Conservation (phyloP, 208 protist species). For the Trypanosoma rangeli region DNA sequence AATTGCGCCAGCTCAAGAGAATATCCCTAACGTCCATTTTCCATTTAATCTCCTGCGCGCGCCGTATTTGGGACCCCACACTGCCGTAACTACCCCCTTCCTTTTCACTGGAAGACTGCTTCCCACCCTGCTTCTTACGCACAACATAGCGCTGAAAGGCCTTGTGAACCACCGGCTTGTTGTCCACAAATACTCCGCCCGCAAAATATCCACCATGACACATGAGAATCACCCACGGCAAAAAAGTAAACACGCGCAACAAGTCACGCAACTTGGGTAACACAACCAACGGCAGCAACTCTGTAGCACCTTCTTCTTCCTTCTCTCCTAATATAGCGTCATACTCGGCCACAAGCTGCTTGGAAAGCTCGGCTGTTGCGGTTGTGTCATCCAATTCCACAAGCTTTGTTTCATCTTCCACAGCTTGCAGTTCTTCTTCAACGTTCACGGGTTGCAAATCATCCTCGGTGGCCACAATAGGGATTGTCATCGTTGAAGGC, state of each 20-base stretch:
- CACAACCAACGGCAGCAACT: conserved; percentile 38
- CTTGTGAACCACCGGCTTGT: conserved; percentile 72
- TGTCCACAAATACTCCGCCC: conserved; percentile 71
- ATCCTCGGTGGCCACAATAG: neutral
- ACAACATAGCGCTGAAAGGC: conserved; percentile 90
- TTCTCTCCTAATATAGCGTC: conserved; percentile 45
- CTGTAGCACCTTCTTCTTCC: conserved; percentile 26
- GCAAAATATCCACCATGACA: conserved; percentile 91
- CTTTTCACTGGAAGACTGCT: conserved; percentile 84
- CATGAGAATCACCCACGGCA: conserved; percentile 77
- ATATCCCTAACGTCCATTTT: conserved; percentile 72
- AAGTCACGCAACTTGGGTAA: conserved; percentile 24
- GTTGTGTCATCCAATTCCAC: conserved; percentile 18
- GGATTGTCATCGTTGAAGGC: conserved; percentile 1
- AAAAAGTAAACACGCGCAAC: conserved; percentile 40
- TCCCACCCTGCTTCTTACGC: conserved; percentile 92
- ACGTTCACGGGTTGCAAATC: neutral
- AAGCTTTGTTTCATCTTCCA: conserved; percentile 13
- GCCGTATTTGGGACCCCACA: conserved; percentile 84
- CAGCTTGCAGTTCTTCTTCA: conserved; percentile 8
- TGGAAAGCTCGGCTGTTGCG: conserved; percentile 41
- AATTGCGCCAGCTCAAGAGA: conserved; percentile 68
- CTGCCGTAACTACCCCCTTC: conserved; percentile 77
- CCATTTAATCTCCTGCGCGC: conserved; percentile 87
- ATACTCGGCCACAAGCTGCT: conserved; percentile 72